Evolutionary conservation across 805 yeast species (phyloP).

Genomic region (Starmerella potacharoeniae): DNA sequence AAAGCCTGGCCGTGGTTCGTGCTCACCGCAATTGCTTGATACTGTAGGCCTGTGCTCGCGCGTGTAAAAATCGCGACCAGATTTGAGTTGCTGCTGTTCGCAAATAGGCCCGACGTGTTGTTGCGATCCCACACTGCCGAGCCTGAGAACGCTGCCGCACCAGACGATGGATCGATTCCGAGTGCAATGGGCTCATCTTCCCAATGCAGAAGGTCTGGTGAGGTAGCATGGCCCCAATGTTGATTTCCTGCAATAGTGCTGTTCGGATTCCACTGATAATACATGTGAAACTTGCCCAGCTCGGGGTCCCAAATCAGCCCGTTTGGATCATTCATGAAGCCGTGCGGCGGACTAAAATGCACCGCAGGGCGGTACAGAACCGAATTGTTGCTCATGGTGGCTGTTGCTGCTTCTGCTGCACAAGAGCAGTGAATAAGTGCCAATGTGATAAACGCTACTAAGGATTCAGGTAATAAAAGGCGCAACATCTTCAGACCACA

Average conservation of each 20-base stretch:
- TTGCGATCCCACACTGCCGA: slow-evolving; percentile 31
- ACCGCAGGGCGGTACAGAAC: slow-evolving; percentile 17
- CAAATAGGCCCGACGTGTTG: slow-evolving; percentile 31
- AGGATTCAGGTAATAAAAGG: not conserved
- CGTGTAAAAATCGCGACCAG: slow-evolving; percentile 33
- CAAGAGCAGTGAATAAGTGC: not conserved
- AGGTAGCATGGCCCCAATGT: slow-evolving; percentile 36
- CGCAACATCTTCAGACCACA: not conserved
- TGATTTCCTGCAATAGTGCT: slow-evolving; percentile 30
- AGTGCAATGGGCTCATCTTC: slow-evolving; percentile 29
- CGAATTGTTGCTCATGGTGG: not conserved
- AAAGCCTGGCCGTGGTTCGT: slow-evolving; percentile 32
- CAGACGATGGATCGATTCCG: slow-evolving; percentile 20
- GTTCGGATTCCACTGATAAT: slow-evolving; percentile 33
- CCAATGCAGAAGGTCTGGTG: slow-evolving; percentile 31
- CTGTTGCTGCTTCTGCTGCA: not conserved
- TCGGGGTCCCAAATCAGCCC: slow-evolving; percentile 32
- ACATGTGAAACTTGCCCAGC: slow-evolving; percentile 28
- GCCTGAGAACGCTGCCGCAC: slow-evolving; percentile 32
- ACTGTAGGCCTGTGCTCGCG: slow-evolving; percentile 24
- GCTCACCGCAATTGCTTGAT: slow-evolving; percentile 31
- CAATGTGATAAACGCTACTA: not conserved
- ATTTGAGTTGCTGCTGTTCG: slow-evolving; percentile 24
- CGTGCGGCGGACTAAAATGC: slow-evolving; percentile 31
- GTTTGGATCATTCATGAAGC: slow-evolving; percentile 39